These are phyloP conservation scores for Nitzschia inconspicua DNA, from an alignment of 108 stramenopile genomes.

Conservation along the genomic window DNA sequence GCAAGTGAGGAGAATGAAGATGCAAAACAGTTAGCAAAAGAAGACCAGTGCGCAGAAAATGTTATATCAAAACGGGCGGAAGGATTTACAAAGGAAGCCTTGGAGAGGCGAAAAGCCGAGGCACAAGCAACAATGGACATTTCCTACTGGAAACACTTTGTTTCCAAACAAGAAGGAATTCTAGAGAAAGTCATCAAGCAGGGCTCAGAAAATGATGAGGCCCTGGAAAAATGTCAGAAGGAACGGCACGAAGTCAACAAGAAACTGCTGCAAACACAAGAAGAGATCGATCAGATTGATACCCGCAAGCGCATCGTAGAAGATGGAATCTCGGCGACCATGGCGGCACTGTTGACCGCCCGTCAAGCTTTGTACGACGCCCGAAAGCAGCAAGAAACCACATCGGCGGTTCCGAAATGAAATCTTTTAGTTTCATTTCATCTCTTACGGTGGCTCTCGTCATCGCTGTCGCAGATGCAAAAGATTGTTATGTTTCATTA, in stretches of 20 bases:
- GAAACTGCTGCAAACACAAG: not conserved
- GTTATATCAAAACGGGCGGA: not conserved
- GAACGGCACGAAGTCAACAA: not conserved
- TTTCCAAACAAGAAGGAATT: conserved; percentile 28
- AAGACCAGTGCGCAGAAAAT: not conserved
- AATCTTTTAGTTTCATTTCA: too few relatives aligned
- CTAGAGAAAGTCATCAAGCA: conserved; percentile 5
- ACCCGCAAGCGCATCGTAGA: not conserved
- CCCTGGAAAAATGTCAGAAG: not conserved
- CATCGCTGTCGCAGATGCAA: too few relatives aligned
- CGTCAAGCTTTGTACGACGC: not conserved
- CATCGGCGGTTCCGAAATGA: too few relatives aligned
- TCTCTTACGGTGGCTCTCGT: too few relatives aligned
- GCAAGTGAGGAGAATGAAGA: not conserved
- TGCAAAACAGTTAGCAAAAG: not conserved
- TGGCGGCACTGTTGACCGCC: not conserved
- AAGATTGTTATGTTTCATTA: too few relatives aligned
- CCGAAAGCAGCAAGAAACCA: too few relatives aligned
- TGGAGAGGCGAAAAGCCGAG: conserved; percentile 15
- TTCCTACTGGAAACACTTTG: conserved; percentile 31
- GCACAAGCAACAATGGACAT: conserved; percentile 19
- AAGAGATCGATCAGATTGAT: not conserved
- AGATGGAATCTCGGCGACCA: not conserved
- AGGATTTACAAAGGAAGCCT: not conserved
- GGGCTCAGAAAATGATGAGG: not conserved